Evolutionary conservation across 768 basidiomycete species (phyloP).

Genomic region (Tylopilus rubrobrunneus): DNA sequence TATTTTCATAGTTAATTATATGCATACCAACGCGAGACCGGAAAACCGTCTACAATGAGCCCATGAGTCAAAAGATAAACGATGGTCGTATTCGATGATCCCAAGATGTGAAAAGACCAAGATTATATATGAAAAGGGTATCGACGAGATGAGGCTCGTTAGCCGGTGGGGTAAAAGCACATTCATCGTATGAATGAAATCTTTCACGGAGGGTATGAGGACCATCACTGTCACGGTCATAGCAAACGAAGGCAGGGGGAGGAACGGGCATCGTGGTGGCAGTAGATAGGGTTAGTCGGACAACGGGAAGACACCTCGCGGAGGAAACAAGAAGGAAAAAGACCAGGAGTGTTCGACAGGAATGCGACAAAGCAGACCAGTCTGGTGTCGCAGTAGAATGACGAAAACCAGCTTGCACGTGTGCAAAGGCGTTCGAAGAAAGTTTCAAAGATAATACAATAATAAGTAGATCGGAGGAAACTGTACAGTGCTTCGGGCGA

Average conservation of each 20-base stretch:
- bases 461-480: constrained; percentile 16
- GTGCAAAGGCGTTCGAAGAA: constrained; percentile 2
- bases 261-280: neutral
- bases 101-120: neutral
- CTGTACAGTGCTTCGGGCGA: constrained; percentile 16
- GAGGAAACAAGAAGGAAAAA: neutral
- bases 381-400: constrained; percentile 22
- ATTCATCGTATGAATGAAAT: constrained; percentile 12
- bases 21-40: too few relatives aligned
- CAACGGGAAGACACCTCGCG: constrained; percentile 5
- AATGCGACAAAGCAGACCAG: constrained; percentile 25
- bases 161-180: constrained; percentile 26
- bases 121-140: constrained; percentile 19
- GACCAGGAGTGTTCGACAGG: neutral
- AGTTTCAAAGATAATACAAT: constrained; percentile 22
- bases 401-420: constrained; percentile 22
- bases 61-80: neutral
- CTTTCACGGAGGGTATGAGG: constrained; percentile 14
- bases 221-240: neutral
- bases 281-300: constrained; percentile 7
- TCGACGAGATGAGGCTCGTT: constrained; percentile 37
- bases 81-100: neutral
- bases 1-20: too few relatives aligned
- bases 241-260: neutral
- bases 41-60: too few relatives aligned